Base-by-base conservation (phyloP, 257 asterid genomes). In the Plantago major region DNA sequence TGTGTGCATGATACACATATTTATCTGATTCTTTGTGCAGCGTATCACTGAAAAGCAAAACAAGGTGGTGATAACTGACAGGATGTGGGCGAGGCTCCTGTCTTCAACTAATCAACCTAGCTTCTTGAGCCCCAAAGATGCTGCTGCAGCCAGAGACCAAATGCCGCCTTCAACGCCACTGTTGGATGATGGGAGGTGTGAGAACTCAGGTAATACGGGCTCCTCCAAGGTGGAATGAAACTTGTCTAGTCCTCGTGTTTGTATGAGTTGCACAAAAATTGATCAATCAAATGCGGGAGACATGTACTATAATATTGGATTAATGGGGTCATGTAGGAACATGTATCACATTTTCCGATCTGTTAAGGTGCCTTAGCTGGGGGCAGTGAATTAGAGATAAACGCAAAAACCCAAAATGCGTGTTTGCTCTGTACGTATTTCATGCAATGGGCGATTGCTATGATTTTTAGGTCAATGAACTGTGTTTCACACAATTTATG, bases 21-120 rank as follows among this genome's bases (percentile, higher is more conserved):
- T 53, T 53, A 33, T 33, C 40, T 28, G 18, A 15, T 5, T 48
- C 40, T 47, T 45, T 44, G 2, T 64, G 80, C 87, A 84, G 93
- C 89, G 93, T 59, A 67, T 84, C 16, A 84, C 66, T 28, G 89
- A 84, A 71, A 65, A 62, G 70, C 93, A 84, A 72, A 73, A 84
- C 81, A 74, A 56, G 64, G 93, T 84, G 65, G 93, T 84, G 30
- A 82, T 82, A 69, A 84, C 93, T 9, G 93, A 82, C 79, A 76
- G 92, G 71, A 84, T 84, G 92, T 84, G 88, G 88, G 92, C 92
- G 2, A 81, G 92, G 71, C 88, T 84, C 73, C 84, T 84, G n/a
- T 77, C 92, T 37, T 84, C 92, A 45, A 84, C 92, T 46, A 84
- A 84, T 60, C 93, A 84, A 61, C 93, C 93, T 19, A 84, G 93